Base-by-base conservation (phyloP, 768 basidiomycete genomes). In the Dioszegia hungarica region DNA sequence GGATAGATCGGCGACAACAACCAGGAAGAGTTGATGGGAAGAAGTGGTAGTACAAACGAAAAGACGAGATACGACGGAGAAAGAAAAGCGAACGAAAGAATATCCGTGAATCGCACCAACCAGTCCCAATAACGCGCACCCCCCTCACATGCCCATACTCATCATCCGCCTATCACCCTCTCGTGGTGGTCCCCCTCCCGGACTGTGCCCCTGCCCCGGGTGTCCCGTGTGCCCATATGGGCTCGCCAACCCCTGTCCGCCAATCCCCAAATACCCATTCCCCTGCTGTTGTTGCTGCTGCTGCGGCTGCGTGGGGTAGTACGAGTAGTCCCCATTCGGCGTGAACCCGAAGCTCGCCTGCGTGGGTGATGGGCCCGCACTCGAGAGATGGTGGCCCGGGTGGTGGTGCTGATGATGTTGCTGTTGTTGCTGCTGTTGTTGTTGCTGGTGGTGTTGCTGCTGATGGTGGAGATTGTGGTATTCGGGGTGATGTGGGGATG, bases 211-310 rank as follows among this genome's bases (percentile, higher is more conserved):
- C 39, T 64, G 63, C 15, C 58, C 47, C 29, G 62, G 59, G 38
- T 61, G 56, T 57, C 57, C 48, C 31, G 64, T 55, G 46, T 63
- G 62, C 17, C 50, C 51, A 43, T 67, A 63, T 33, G 56, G 62
- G 39, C 60, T 51, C 19, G 36, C 50, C 55, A 44, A 17, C 11
- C 60, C 55, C 50, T 45, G 49, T 12, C 51, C 51, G 14, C 53
- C 55, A 27, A 55, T 57, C 15, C 36, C 49, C 31, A 61, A 29
- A 51, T 56, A 54, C 25, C 31, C n/a, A 36, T 48, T 19, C 38
- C 38, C 28, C 34, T 46, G 8, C 15, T 19, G 45, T 20, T 6
- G 47, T 11, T 38, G 36, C 14, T 17, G 17, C 43, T 46, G 62
- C 17, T 44, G 55, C 20, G 54, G 57, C 22, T 52, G 46, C 4